These are phyloP conservation scores for Cyberlindnera japonica DNA, from an alignment of 805 yeast genomes.

Conservation along the genomic window DNA sequence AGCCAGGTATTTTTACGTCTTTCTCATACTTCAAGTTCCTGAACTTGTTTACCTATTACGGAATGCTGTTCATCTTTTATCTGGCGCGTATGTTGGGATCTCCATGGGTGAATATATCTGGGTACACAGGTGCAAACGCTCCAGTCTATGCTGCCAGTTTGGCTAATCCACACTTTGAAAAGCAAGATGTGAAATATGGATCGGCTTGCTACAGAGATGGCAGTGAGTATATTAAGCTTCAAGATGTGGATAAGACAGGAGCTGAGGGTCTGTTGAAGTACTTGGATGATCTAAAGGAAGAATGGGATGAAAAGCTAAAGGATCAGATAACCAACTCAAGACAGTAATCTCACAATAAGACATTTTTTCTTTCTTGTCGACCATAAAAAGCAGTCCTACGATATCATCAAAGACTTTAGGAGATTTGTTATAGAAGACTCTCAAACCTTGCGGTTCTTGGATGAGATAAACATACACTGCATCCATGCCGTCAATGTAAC, in stretches of 20 bases:
- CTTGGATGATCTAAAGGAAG: constrained; percentile 48
- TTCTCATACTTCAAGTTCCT: constrained; percentile 73
- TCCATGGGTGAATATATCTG: constrained; percentile 83
- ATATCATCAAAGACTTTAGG: too few species aligned
- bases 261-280: constrained; percentile 63
- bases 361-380: too few species aligned
- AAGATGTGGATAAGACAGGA: constrained; percentile 61
- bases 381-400: too few species aligned
- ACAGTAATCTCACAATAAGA: too few species aligned
- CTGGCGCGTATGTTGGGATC: constrained; percentile 80
- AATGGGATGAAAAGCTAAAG: constrained; percentile 74
- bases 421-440: too few species aligned
- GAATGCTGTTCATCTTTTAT: constrained; percentile 83
- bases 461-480: constrained; percentile 9
- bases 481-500: constrained; percentile 10
- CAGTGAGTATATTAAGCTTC: constrained; percentile 52
- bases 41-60: constrained; percentile 74
- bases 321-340: constrained; percentile 57
- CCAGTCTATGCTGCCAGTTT: constrained; percentile 62
- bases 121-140: constrained; percentile 88
- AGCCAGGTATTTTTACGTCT: constrained; percentile 92
- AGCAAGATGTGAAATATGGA: constrained; percentile 60
- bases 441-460: constrained; percentile 14
- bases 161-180: constrained; percentile 44
- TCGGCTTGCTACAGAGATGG: constrained; percentile 70